A percentile compares a stretch with the other conserved stretches of the same genome.
phyloP scores from a whole-genome alignment of 768 basidiomycete species.

The Naematelia encephala region DNA sequence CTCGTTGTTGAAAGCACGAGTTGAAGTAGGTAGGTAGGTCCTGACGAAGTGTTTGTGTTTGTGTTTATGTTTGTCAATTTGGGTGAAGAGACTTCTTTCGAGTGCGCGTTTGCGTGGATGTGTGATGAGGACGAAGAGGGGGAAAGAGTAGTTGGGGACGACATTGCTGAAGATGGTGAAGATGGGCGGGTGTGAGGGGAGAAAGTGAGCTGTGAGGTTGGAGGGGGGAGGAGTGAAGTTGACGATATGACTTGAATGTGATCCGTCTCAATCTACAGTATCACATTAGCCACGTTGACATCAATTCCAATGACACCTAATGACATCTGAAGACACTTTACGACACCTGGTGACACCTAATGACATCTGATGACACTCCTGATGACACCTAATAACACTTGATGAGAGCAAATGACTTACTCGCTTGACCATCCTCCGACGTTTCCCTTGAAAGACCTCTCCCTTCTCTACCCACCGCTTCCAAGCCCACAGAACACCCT shows the following conservation, averaged over 20 bases:
- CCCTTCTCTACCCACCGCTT: slow-evolving; percentile 42
- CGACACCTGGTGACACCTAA: background rate
- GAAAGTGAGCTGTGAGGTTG: slow-evolving; percentile 56
- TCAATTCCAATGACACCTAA: background rate
- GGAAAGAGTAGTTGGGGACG: slow-evolving; percentile 48
- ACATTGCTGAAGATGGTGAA: slow-evolving; percentile 52
- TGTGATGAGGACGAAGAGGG: slow-evolving; percentile 8
- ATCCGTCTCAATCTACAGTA: slow-evolving; percentile 88
- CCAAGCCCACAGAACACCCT: slow-evolving; percentile 35
- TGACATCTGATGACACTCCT: background rate
- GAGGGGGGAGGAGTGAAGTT: slow-evolving; percentile 56
- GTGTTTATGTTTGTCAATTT: background rate
- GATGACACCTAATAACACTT: background rate
- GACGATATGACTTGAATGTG: slow-evolving; percentile 73
- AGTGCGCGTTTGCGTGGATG: slow-evolving; percentile 58
- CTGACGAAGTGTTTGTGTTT: slow-evolving; percentile 5
- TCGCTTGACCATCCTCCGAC: slow-evolving; percentile 75
- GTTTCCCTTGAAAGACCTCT: slow-evolving; percentile 67
- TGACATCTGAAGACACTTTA: background rate
- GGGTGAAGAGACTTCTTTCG: background rate
- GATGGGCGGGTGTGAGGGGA: slow-evolving; percentile 53
- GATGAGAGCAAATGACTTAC: slow-evolving; percentile 64
- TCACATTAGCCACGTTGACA: background rate
- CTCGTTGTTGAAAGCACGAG: slow-evolving; percentile 54
- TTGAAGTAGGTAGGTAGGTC: slow-evolving; percentile 33